Conservation (phyloP, 805 yeast genomes). For the Zygotorulaspora chibaensis region DNA sequence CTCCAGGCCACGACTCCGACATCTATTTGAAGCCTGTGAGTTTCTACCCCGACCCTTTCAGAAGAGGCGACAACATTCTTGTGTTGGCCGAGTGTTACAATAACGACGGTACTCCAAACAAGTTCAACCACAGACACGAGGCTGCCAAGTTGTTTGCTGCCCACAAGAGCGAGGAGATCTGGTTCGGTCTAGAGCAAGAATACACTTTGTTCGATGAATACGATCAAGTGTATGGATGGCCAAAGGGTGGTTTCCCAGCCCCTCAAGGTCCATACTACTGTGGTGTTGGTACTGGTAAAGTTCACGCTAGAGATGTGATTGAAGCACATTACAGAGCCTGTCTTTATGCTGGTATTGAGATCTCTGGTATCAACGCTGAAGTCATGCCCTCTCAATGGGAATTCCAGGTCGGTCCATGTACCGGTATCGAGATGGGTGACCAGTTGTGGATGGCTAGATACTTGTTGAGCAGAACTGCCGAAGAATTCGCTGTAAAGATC, state of each 20-base stretch:
- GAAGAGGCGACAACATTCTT: constrained; percentile 94
- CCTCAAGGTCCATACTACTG: constrained; percentile 99
- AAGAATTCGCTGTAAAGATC: constrained; percentile 97
- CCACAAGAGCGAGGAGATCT: constrained; percentile 74
- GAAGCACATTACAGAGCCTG: constrained; percentile 99
- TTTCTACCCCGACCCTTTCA: constrained; percentile 92
- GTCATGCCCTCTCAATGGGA: constrained; percentile 99
- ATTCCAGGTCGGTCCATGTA: constrained; percentile 98
- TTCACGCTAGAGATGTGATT: constrained; percentile 93
- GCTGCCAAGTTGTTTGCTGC: constrained; percentile 93
- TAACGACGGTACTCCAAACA: constrained; percentile 98
- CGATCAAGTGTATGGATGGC: constrained; percentile 96
- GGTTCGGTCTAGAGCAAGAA: constrained; percentile 99
- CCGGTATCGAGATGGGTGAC: constrained; percentile 95
- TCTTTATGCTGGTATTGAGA: constrained; percentile 82
- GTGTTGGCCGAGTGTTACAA: constrained; percentile 96
- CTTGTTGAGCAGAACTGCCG: constrained; percentile 89
- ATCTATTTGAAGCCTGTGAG: constrained; percentile 94
- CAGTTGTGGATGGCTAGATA: constrained; percentile 95
- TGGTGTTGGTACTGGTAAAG: constrained; percentile 99
- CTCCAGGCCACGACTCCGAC: constrained; percentile 97
- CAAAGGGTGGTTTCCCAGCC: constrained; percentile 99
- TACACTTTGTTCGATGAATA: constrained; percentile 91
- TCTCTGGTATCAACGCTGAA: constrained; percentile 98
- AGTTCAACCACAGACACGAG: constrained; percentile 96